A percentile compares a stretch with the other conserved stretches of the same genome.
phyloP scores from a whole-genome alignment of 768 basidiomycete species.

The Hygrophorus pudorinus region DNA sequence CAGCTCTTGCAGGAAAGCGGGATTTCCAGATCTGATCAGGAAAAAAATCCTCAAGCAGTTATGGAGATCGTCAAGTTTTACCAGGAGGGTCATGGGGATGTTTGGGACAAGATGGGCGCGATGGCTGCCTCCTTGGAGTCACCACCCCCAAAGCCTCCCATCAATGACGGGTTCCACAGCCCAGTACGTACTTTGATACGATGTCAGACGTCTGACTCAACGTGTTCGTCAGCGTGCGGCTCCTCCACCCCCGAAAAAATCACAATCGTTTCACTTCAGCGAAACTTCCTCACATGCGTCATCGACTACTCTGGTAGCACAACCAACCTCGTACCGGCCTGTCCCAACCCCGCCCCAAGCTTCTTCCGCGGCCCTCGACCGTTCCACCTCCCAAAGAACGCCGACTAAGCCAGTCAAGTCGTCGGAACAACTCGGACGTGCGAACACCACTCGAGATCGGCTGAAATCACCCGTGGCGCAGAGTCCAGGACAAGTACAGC shows the following conservation, averaged over 20 bases:
- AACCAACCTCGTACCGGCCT: constrained; percentile 59
- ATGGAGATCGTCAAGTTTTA: constrained; percentile 99
- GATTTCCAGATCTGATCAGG: constrained; percentile 89
- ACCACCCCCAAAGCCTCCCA: constrained; percentile 15
- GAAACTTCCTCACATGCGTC: constrained; percentile 11
- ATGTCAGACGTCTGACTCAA: constrained; percentile 3
- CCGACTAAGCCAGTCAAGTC: constrained; percentile 43
- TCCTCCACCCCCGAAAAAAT: constrained; percentile 42
- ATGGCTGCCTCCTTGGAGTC: constrained; percentile 26
- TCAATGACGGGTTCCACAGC: constrained; percentile 44
- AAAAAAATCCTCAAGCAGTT: constrained; percentile 95
- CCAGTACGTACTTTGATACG: constrained; percentile 33
- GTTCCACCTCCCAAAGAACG: constrained; percentile 78
- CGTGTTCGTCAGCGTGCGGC: constrained; percentile 23
- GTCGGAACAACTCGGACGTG: constrained; percentile 42
- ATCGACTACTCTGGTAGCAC: constrained; percentile 13
- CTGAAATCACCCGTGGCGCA: constrained; percentile 20
- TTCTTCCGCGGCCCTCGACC: constrained; percentile 65
- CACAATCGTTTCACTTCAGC: constrained; percentile 13
- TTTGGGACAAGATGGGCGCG: constrained; percentile 79
- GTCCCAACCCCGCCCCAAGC: constrained; percentile 64
- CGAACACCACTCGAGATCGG: constrained; percentile 61
- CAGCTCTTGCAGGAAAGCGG: constrained; percentile 92
- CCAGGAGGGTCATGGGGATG: constrained; percentile 75
- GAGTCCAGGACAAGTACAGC: constrained; percentile 14